These are phyloP conservation scores for Naematelia encephala DNA, from an alignment of 768 basidiomycete genomes.

Conservation along the genomic window DNA sequence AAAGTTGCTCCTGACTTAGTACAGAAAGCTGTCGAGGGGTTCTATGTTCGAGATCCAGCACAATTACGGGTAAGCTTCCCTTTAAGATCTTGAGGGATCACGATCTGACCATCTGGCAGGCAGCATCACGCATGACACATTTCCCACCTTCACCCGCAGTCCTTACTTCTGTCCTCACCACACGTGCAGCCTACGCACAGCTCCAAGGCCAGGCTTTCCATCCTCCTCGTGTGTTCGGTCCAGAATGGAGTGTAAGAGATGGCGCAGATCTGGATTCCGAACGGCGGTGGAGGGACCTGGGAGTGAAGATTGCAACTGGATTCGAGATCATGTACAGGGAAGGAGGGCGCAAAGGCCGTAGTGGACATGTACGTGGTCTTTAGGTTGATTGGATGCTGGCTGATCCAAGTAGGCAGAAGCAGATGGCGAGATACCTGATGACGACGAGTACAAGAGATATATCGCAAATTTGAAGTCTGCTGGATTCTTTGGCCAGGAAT, in stretches of 20 bases:
- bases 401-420: neutral
- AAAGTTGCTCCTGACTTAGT: constrained; percentile 63
- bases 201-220: constrained; percentile 85
- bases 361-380: constrained; percentile 52
- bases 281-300: constrained; percentile 76
- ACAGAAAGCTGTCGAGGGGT: constrained; percentile 83
- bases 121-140: constrained; percentile 81
- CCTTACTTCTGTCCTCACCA: constrained; percentile 68
- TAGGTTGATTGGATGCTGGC: neutral
- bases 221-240: constrained; percentile 83
- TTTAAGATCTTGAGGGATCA: neutral
- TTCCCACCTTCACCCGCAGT: constrained; percentile 71
- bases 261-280: constrained; percentile 62
- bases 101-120: constrained; percentile 53
- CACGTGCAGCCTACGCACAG: constrained; percentile 91
- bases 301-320: constrained; percentile 95
- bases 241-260: constrained; percentile 46
- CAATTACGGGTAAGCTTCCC: constrained; percentile 70
- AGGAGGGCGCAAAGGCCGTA: constrained; percentile 53
- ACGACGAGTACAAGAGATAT: constrained; percentile 56
- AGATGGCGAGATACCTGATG: constrained; percentile 7
- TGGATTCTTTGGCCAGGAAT: constrained; percentile 75
- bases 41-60: constrained; percentile 90
- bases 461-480: constrained; percentile 62
- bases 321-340: constrained; percentile 96